Evolutionary conservation across 2,329 filamentous ascomycete genomes (phyloP).

Genomic region (Seiridium unicorne): DNA sequence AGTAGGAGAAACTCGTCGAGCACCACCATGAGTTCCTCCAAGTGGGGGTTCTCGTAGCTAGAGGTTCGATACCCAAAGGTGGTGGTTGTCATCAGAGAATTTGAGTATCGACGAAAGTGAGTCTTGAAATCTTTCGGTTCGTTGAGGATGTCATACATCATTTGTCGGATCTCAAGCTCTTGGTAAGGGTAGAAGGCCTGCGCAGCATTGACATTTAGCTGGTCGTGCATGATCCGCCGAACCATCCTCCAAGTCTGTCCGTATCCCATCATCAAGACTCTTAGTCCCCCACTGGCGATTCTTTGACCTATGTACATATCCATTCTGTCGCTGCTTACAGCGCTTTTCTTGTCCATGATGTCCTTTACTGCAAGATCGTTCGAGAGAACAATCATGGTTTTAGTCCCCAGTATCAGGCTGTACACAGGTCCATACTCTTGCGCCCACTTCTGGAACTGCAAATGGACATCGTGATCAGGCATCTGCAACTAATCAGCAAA

Average conservation of each 20-base stretch:
- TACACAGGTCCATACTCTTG: constrained; percentile 36
- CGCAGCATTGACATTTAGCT: constrained; percentile 44
- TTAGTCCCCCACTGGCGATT: constrained; percentile 15
- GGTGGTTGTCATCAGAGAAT: constrained; percentile 47
- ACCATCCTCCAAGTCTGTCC: constrained; percentile 26
- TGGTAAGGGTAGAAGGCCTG: constrained; percentile 53
- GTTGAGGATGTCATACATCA: constrained; percentile 48
- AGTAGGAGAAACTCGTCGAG: too few species aligned
- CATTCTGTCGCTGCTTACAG: constrained; percentile 46
- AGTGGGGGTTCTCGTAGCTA: too few species aligned
- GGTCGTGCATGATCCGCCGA: constrained; percentile 38
- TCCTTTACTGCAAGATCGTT: constrained; percentile 46
- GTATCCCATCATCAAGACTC: constrained; percentile 17
- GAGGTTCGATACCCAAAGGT: constrained; percentile 43
- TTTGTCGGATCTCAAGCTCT: constrained; percentile 52
- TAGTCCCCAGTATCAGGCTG: constrained; percentile 47
- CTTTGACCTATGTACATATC: constrained; percentile 38
- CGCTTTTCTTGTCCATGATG: constrained; percentile 47
- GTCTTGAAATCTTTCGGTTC: constrained; percentile 38
- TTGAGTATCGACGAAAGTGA: constrained; percentile 45
- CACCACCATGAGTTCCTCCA: too few species aligned
- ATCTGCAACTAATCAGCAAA: neutral
- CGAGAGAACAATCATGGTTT: constrained; percentile 45
- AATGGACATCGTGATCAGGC: neutral
- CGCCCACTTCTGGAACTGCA: neutral